Evolutionary conservation across 768 basidiomycete species (phyloP).

Genomic region (Lentinula sp.): DNA sequence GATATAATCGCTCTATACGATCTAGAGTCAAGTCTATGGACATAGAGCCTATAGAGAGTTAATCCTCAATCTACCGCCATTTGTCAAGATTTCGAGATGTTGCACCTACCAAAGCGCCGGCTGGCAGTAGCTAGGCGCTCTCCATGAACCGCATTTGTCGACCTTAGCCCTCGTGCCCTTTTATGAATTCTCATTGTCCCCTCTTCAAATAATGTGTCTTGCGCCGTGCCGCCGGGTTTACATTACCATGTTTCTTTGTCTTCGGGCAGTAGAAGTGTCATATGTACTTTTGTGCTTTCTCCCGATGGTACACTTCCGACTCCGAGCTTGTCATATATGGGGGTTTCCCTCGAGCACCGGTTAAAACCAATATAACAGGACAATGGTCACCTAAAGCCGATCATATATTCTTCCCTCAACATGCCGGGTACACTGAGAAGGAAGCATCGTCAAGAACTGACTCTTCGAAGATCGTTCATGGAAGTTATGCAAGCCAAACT

Average conservation of each 20-base stretch:
- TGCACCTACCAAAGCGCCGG: too few species aligned
- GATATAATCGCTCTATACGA: slow-evolving; percentile 48
- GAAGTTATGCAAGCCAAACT: slow-evolving; percentile 5
- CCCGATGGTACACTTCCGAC: background rate
- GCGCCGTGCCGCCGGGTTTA: background rate
- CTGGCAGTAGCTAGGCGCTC: background rate
- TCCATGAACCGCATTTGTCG: background rate
- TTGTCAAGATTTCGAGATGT: too few species aligned
- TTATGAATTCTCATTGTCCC: background rate
- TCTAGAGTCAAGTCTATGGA: slow-evolving; percentile 67
- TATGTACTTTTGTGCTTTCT: background rate
- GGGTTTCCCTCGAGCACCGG: background rate
- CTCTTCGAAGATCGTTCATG: slow-evolving; percentile 3
- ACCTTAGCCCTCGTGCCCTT: background rate
- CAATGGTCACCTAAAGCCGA: background rate
- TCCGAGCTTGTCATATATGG: background rate
- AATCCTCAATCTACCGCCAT: background rate
- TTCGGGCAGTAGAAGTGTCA: background rate
- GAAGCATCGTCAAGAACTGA: slow-evolving; percentile 5
- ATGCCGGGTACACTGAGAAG: slow-evolving; percentile 2
- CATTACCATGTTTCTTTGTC: slow-evolving; percentile 5
- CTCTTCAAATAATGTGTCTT: background rate
- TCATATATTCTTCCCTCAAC: background rate
- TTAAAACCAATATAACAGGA: background rate
- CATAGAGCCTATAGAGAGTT: slow-evolving; percentile 26